Conservation (phyloP, 768 basidiomycete species). For the Termitomyces sp. region DNA sequence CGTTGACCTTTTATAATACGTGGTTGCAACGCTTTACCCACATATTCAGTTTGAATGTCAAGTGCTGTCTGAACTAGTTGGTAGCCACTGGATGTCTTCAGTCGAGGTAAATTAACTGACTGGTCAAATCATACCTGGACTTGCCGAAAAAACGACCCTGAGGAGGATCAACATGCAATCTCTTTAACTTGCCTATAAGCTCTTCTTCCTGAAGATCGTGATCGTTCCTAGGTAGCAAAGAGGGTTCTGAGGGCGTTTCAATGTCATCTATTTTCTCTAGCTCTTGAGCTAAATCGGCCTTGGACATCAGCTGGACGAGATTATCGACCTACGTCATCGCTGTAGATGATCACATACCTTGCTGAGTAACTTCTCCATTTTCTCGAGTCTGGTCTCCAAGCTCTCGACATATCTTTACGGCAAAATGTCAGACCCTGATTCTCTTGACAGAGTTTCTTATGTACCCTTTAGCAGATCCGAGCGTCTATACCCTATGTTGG, state of each 20-base stretch:
- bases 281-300: conserved; percentile 56
- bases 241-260: conserved; percentile 30
- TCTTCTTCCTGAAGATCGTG: conserved; percentile 24
- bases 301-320: conserved; percentile 41
- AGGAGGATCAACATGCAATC: conserved; percentile 30
- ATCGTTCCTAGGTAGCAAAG: conserved; percentile 24
- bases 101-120: not conserved
- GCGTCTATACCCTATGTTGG: conserved; percentile 24
- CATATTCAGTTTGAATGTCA: conserved; percentile 49
- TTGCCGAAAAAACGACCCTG: conserved; percentile 43
- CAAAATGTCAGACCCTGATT: not conserved
- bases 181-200: conserved; percentile 26
- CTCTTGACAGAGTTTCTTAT: conserved; percentile 10
- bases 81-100: conserved; percentile 30
- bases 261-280: conserved; percentile 37
- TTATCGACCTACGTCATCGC: not conserved
- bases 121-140: conserved; percentile 26
- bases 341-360: conserved; percentile 28
- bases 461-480: conserved; percentile 61
- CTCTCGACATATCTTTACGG: conserved; percentile 47
- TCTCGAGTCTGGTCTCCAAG: conserved; percentile 55
- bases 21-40: conserved; percentile 26
- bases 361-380: conserved; percentile 56
- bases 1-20: conserved; percentile 26
- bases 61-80: conserved; percentile 50